Base-by-base conservation (phyloP, 2,329 filamentous ascomycete species). In the Aspergillus texensis region DNA sequence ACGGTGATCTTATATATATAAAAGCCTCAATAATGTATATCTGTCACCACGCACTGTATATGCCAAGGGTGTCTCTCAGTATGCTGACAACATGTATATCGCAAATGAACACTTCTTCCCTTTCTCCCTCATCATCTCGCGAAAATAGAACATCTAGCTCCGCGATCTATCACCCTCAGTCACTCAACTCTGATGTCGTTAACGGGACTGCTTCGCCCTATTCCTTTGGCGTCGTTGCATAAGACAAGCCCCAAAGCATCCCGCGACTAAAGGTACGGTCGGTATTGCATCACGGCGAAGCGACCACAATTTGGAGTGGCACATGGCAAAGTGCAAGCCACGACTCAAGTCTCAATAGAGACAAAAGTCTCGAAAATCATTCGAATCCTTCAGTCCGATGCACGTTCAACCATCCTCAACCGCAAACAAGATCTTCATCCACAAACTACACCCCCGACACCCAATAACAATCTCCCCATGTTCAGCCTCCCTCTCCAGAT, bases 391-490 rank as follows among this genome's bases (percentile, higher is more conserved):
- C 81, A 54, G 19, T 19, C 45, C 50, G 30, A 48, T 26, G 43
- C 14, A 41, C 63, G 21, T 48, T 52, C 53, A 43, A 16, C 57
- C 61, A 30, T 62, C 63, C 62, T 82, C 81, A 54, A 85, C 81
- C 26, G 81, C 84, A 79, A 89, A 89, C 66, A 85, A 75, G 52
- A 89, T 82, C 72, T 84, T 84, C 64, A 89, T 79, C 83, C 85
- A 89, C 62, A 89, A 79, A 80, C 87, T 89, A 75, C 87, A 89
- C 41, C 87, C 87, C 62, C 80, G 79, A 78, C 87, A 89, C 2
- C 86, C 86, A 21, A 87, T 81, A 53, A 87, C 77, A 64, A 89
- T 78, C 76, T 89, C 87, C 28, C 82, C 84, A 66, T 82, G 79
- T 57, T 79, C 78, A 41, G 77, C 79, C 68, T 85, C 84, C 64